Percentiles rank a stretch among this genome's conserved stretches.
phyloP scores from a whole-genome alignment of 176 grass and related monocot genomes.

The Cymbopogon citratus region DNA sequence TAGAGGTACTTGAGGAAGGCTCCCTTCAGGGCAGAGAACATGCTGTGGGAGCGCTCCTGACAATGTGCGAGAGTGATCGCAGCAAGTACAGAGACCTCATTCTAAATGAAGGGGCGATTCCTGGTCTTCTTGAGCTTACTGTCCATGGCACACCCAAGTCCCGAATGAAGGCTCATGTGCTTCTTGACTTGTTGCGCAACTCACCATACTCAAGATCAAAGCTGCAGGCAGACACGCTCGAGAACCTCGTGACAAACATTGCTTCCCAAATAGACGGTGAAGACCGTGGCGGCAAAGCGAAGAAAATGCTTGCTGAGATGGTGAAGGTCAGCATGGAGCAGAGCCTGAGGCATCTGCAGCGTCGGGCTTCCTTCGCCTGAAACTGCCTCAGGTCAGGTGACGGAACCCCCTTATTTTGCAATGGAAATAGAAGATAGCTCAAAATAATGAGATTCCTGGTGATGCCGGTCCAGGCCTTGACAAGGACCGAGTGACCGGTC shows the following conservation, averaged over 20 bases:
- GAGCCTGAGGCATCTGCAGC: slow-evolving; percentile 90
- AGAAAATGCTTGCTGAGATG: slow-evolving; percentile 97
- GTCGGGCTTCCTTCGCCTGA: slow-evolving; percentile 61
- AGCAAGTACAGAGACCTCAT: slow-evolving; percentile 68
- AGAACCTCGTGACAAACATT: slow-evolving; percentile 83
- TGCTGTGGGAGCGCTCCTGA: slow-evolving; percentile 67
- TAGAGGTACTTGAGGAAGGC: slow-evolving; percentile 88
- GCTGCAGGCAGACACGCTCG: slow-evolving; percentile 55
- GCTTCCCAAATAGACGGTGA: slow-evolving; percentile 74
- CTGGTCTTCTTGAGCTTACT: slow-evolving; percentile 81
- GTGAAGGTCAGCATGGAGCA: slow-evolving; percentile 97
- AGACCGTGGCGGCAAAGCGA: slow-evolving; percentile 63
- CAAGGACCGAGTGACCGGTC: slow-evolving; percentile 49
- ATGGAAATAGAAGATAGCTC: slow-evolving; percentile 23
- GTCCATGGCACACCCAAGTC: slow-evolving; percentile 75
- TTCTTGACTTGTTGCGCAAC: slow-evolving; percentile 67
- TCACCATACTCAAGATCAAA: slow-evolving; percentile 44
- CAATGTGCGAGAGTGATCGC: slow-evolving; percentile 67
- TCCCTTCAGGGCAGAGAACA: slow-evolving; percentile 71
- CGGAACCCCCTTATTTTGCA: slow-evolving; percentile 15
- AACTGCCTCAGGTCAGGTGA: not conserved
- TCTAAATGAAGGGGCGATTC: slow-evolving; percentile 80
- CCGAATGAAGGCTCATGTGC: slow-evolving; percentile 55
- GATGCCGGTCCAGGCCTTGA: slow-evolving; percentile 63
- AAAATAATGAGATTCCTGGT: slow-evolving; percentile 50